Base-by-base conservation (phyloP, 306 rosid species). In the Trichosanthes truncata region DNA sequence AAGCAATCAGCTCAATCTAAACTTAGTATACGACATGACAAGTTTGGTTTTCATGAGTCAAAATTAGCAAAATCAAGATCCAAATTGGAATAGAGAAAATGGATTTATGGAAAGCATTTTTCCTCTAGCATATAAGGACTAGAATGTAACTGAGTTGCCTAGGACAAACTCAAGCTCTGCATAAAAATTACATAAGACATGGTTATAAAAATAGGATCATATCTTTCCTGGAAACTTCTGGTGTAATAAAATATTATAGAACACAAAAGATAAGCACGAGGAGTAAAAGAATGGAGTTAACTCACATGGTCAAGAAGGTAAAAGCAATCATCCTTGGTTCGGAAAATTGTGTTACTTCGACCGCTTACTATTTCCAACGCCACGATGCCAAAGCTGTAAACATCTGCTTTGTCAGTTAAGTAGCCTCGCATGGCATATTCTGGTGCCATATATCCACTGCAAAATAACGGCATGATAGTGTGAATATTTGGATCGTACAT, bases 361-460 rank as follows among this genome's bases (percentile, higher is more conserved):
- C 94, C 94, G 60, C 85, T 82, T 14, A 87, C 67, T 14, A 87
- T 84, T 79, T 93, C 93, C 62, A 88, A 77, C 1, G 78, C 80
- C 18, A 89, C 85, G 14, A 92, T 73, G 13, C 92, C 95, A 29
- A 87, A 92, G 67, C 96, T 93, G 74, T 93, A 91, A 3, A 91
- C 93, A 71, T 93, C 98, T 76, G 87, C 93, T 81, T 91, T 93
- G 52, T 92, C 87, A 0, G 94, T 89, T 52, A 92, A 84, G 74
- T 92, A 82, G 45, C 97, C 92, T 31, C 86, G 86, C 93, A 88
- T 89, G 12, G 90, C 89, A 60, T 90, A 92, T 66, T 87, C 90
- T 1, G 88, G 88, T 36, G 93, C 90, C 80, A 86, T 84, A 45
- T 91, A 87, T 9, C 89, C 89, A 59, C 88, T 86, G 56, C 81